These are phyloP conservation scores for Sphagnum magellanicum DNA, from an alignment of 228 moss, liverwort and hornwort species.

Conservation along the genomic window DNA sequence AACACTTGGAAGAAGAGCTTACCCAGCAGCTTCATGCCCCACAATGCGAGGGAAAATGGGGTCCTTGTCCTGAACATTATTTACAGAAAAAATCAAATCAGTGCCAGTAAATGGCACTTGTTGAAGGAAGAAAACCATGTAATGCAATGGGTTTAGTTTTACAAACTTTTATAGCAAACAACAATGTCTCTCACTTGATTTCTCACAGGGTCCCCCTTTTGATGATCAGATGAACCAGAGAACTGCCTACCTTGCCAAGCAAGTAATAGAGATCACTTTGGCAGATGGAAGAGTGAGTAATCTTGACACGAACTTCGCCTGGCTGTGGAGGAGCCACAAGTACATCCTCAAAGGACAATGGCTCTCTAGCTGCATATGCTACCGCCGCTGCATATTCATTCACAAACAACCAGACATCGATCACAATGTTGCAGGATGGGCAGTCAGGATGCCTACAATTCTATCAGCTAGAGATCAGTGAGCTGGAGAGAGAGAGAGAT, in stretches of 20 bases:
- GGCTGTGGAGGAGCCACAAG: constrained; percentile 42
- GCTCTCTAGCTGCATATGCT: constrained; percentile 22
- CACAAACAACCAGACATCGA: constrained; percentile 1
- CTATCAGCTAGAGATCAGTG: neutral
- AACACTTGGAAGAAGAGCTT: too few relatives aligned
- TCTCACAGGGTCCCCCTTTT: too few relatives aligned
- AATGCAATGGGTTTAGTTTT: too few relatives aligned
- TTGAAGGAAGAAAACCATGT: too few relatives aligned
- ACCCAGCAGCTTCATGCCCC: constrained; percentile 55
- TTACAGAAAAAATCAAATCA: too few relatives aligned
- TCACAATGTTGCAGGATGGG: neutral
- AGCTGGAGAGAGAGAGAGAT: neutral
- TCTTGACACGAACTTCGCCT: constrained; percentile 38
- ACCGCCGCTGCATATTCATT: constrained; percentile 23
- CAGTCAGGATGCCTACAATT: neutral
- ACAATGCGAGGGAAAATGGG: constrained; percentile 36
- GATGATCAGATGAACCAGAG: too few relatives aligned
- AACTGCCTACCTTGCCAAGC: constrained; percentile 29
- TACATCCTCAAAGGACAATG: constrained; percentile 35
- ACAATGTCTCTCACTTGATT: too few relatives aligned
- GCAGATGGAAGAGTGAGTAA: constrained; percentile 30
- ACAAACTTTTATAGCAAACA: too few relatives aligned
- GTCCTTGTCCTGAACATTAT: constrained; percentile 13
- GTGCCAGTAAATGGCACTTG: too few relatives aligned
- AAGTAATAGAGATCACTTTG: constrained; percentile 39